Evolutionary conservation across 306 rosid genomes (phyloP), one percentile per base, ranked within the genome.

Genomic region (Cicer yamashitae): DNA sequence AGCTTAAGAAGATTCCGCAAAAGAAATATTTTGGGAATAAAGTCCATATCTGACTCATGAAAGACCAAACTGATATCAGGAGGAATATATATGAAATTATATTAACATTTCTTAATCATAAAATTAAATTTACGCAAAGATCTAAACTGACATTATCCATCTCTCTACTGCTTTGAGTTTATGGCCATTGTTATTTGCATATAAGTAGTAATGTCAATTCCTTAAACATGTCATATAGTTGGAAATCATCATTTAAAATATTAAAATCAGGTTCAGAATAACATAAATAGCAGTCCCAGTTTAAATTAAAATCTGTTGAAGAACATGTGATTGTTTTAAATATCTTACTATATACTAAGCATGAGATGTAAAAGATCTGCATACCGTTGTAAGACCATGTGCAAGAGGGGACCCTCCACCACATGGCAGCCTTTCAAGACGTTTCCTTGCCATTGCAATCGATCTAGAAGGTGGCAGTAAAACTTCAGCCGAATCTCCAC

Each of bases 401-500:
- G 98, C 98, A 77, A 94, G 89, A 73, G 97, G 98, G 60, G 98
- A 94, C 69, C 98, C 98, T 84, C 98, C 98, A 18, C 98, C 93
- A 77, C 98, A 91, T 52, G 98, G 98, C 83, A 94, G 98, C 86
- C 96, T 88, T 83, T 94, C 97, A 38, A 94, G 97, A 71, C 94
- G 96, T 76, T 85, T 94, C 84, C 94, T 88, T 72, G 98, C 98
- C 98, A 94, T 94, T 67, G 98, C 89, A 84, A 94, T 94, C 69
- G 98, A 94, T 87, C 98, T 88, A 46, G 98, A 94, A 75, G 98
- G 98, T 79, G 98, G 98, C 77, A 94, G 89, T 43, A 94, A 96
- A 90, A 94, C 98, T 87, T 91, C 98, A 9, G 98, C 98, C 39
- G 88, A 79, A 73, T 91, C 98, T 82, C 98, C 98, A 68, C 97